These are phyloP conservation scores for Schwanniomyces vanrijiae DNA, from an alignment of 805 yeast genomes.

Conservation along the genomic window DNA sequence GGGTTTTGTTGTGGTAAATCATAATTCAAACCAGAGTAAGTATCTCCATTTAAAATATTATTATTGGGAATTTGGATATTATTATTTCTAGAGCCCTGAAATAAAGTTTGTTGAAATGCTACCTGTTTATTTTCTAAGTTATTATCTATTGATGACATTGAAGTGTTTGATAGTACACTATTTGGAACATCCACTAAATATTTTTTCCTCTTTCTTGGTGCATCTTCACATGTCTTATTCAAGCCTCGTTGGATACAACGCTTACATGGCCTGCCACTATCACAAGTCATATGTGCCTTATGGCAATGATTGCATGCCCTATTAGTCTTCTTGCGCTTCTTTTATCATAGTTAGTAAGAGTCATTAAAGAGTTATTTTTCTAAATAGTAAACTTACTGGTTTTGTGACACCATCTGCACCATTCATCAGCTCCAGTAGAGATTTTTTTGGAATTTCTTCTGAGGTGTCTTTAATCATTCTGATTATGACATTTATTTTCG, in stretches of 20 bases:
- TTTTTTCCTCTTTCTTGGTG: slow-evolving; percentile 83
- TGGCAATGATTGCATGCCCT: slow-evolving; percentile 93
- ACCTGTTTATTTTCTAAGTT: not conserved
- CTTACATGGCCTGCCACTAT: slow-evolving; percentile 76
- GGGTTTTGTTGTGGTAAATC: not conserved
- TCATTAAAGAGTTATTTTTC: not conserved
- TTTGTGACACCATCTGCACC: not conserved
- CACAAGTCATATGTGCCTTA: slow-evolving; percentile 90
- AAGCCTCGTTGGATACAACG: slow-evolving; percentile 74
- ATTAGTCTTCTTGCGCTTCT: slow-evolving; percentile 62
- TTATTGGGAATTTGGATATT: not conserved
- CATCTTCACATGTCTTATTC: slow-evolving; percentile 75
- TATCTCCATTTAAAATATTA: slow-evolving; percentile 4
- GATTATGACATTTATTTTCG: not conserved
- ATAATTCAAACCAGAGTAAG: not conserved
- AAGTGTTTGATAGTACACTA: slow-evolving; percentile 9
- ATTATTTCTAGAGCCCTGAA: slow-evolving; percentile 12
- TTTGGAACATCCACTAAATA: slow-evolving; percentile 65
- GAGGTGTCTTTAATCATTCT: not conserved
- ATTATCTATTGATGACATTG: slow-evolving; percentile 2
- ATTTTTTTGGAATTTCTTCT: not conserved
- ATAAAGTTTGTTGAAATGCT: slow-evolving; percentile 11
- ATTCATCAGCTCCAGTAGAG: not conserved
- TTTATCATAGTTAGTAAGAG: not conserved
- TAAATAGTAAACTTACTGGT: slow-evolving; percentile 3